Evolutionary conservation across 2,329 filamentous ascomycete genomes (phyloP), one percentile per base, ranked within the genome.

Genomic region (Lachnellula hyalina): DNA sequence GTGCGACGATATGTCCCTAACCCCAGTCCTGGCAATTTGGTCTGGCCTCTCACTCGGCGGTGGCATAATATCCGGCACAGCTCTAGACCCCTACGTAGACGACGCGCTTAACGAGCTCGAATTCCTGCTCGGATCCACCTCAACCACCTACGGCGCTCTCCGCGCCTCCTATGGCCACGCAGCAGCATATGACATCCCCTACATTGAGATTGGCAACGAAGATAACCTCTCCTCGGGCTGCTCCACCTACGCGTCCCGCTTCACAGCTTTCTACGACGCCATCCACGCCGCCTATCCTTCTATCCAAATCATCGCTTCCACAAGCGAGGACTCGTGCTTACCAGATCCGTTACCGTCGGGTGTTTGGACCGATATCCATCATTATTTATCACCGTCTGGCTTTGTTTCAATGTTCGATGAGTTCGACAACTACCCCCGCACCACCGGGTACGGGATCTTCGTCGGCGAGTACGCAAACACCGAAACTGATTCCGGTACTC

Each of bases 51-150:
- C 68, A 19, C 67, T 79, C 3, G 68, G 67, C 23, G 66, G 61
- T 23, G 69, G 73, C 9, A 69, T 71, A 5, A 72, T 72, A 12
- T 65, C 75, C 14, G 70, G 74, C 15, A 61, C 68, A 5, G 71
- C 73, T 11, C 11, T 66, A 75, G 12, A 11, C 4, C 19, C 41
- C 17, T 78, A 73, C 49, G 67, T 81, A 12, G 66, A 78, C 5
- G 73, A 75, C 52, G 76, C 74, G 4, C 63, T 80, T 28, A 69
- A 80, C 57, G 75, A 80, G 59, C 68, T 81, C 32, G 77, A 80
- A 58, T 80, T 79, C 61, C 65, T 79, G n/a, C 71, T 74, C 35
- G 77, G 77, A 1, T 67, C 72, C 49, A 59, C 69, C 0, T 69
- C 69, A 15, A 77, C 74, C 1, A 54, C 35, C 1, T 76, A 72